Base-by-base conservation (phyloP, 2,329 filamentous ascomycete genomes). In the Thielaviopsis punctulata region DNA sequence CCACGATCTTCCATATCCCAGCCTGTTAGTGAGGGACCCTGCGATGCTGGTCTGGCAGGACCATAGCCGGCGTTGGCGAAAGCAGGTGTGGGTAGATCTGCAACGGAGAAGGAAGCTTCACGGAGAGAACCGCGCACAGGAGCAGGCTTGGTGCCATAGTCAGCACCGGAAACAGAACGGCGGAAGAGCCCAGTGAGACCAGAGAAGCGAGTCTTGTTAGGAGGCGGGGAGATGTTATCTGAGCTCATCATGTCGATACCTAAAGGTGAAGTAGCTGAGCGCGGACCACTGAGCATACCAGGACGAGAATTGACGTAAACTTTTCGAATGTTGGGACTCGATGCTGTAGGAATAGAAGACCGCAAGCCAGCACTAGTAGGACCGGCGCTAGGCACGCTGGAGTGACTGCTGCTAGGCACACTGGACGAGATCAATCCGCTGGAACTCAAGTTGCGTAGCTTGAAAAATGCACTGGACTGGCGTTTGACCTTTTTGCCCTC, bases 1-100 rank as follows among this genome's bases (percentile, higher is more conserved):
- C 39, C 45, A 13, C 48, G 39, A 21, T 52, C 46, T 12, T 55
- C 53, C 7, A 33, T n/a, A 13, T 55, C 53, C 53, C 53, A 55
- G 3, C 15, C 39, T 10, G 49, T 24, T 9, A 43, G 49, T 22
- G 27, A 39, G 19, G 45, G n/a, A 3, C 33, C 43, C 25, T 55
- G 39, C 19, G 46, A 45, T 18, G 49, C 21, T 49, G 24, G 36
- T 45, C 15, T 30, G 21, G 19, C 23, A 33, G 13, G 24, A 39
- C n/a, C n/a, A 12, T 22, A 12, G 30, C 39, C 43, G 21, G 22
- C 15, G 12, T 49, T 15, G 13, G 48, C 41, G 23, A 51, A 51
- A 21, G 43, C 41, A 9, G 21, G 41, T 5, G 27, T 24, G 2
- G 15, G 13, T 3, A 27, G 25, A 22, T 48, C 45, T 22, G 48